Evolutionary conservation across 495 filamentous ascomycete species (phyloP), one percentile per base, ranked within the genome.

Genomic region (Articulospora tetracladia): DNA sequence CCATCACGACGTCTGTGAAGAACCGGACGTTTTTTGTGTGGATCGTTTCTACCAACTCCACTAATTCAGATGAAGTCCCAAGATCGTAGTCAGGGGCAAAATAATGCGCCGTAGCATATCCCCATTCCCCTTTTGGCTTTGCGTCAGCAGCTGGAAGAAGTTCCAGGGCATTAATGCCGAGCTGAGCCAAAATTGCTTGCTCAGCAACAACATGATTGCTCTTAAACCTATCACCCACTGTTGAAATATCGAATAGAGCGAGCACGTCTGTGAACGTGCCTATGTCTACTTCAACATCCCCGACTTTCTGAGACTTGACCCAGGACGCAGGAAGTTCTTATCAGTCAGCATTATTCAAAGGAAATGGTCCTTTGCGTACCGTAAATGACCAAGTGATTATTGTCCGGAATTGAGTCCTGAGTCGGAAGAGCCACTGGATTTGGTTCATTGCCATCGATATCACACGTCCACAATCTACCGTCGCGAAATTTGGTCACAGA

Each of bases 1-100:
- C 70, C 65, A 70, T 71, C 20, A 69, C 67, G 32, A 70, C 66
- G 52, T 73, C 69, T 20, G 67, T 65, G 64, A 73, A 67, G 46
- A 73, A 62, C 2, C 69, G 67, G 0, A 59, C 44, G 20, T 59
- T 54, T 24, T 65, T 62, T n/a, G 26, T 1, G 25, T 68, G 65
- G 30, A 73, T 62, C 20, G 48, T 64, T 39, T 70, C 58, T 22
- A 68, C 59, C 4, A 72, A 60, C 15, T 20, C 36, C 2, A 51
- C 60, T 11, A 72, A 55, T 19, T 65, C 62, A 3, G 65, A 61
- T 0, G 68, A 48, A 2, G 66, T 65, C 19, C 68, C 70, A 8
- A 72, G 59, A 36, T 72, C 65, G 24, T 49, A 64, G 53, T 72
- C 70, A 10, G 68, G 32, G 1, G 70, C 61, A 48, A 64, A 72